Base-by-base conservation (phyloP, 2,329 filamentous ascomycete genomes). In the Aspergillus nomiae region DNA sequence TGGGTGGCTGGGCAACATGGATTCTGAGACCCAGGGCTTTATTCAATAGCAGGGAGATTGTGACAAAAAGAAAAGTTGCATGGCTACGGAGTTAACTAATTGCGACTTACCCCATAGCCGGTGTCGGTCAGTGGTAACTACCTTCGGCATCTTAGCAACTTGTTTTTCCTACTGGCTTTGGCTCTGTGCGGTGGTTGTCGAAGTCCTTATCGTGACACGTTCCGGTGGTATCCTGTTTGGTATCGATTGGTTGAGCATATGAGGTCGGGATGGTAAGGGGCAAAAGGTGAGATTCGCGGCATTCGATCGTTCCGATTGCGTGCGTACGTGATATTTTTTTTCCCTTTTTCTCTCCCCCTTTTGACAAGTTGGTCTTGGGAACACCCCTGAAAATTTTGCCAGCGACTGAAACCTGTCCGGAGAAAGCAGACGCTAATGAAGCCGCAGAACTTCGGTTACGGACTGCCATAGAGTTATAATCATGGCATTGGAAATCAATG, bases 401-500 rank as follows among this genome's bases (percentile, higher is more conserved):
- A 45, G 56, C n/a, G 30, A 56, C 32, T 24, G 21, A 32, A 50
- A 61, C 19, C 43, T 61, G 58, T 53, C 45, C 38, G 58, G 36
- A 26, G 32, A 59, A 32, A 30, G n/a, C 30, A 50, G 57, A 55
- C 56, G 58, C 63, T 67, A 65, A 69, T 63, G 59, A 65, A 69
- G 69, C 66, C 65, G 63, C 58, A 68, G 67, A 64, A 62, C 60
- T 61, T 57, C 59, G 57, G 64, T 65, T 59, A 64, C 61, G 60
- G 55, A 59, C 10, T 30, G 26, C 48, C 24, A 30, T 48, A 14
- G 32, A 6, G 19, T 55, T 38, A 12, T 66, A 48, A 63, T 57
- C 36, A 69, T 61, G 59, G 59, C 65, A 68, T 77, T 74, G 71
- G 73, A 77, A 73, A 76, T 65, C 72, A 71, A 50, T 75, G 74